Evolutionary conservation across 176 grass and related monocot species (phyloP).

Genomic region (Ampelocalamus luodianensis): DNA sequence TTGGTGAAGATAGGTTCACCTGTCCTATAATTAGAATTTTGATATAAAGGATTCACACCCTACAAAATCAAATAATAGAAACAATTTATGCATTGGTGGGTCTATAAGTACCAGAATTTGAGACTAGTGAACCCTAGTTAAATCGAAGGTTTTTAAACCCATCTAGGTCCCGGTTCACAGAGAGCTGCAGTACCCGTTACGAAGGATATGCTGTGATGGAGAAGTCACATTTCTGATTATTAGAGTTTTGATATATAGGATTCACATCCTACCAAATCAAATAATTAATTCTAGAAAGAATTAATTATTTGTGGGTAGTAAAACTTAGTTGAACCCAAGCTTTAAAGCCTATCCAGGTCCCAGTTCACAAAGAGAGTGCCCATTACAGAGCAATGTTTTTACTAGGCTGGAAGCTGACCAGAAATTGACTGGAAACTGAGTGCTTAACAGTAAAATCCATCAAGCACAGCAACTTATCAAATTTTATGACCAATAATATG

Average conservation of each 20-base stretch:
- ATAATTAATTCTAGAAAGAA: not conserved
- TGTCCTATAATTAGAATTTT: not conserved
- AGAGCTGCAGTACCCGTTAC: not conserved
- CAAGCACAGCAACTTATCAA: not conserved
- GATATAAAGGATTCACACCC: not conserved
- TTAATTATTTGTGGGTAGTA: not conserved
- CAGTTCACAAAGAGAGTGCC: not conserved
- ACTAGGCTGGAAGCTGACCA: not conserved
- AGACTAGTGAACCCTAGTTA: not conserved
- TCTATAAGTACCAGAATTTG: not conserved
- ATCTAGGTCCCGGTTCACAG: not conserved
- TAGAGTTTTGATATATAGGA: not conserved
- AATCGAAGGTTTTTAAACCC: constrained; percentile 4
- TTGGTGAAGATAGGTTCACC: not conserved
- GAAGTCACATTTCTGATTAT: not conserved
- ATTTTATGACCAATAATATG: not conserved
- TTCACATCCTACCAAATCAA: not conserved
- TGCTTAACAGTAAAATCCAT: not conserved
- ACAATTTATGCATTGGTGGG: not conserved
- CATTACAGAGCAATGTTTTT: not conserved
- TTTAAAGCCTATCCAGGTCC: not conserved
- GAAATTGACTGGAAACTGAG: not conserved
- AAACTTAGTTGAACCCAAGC: not conserved
- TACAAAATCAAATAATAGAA: not conserved
- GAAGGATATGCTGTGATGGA: not conserved